Conservation (phyloP, 1,284 basidiomycete genomes). For the Cystobasidiaceae sp. region DNA sequence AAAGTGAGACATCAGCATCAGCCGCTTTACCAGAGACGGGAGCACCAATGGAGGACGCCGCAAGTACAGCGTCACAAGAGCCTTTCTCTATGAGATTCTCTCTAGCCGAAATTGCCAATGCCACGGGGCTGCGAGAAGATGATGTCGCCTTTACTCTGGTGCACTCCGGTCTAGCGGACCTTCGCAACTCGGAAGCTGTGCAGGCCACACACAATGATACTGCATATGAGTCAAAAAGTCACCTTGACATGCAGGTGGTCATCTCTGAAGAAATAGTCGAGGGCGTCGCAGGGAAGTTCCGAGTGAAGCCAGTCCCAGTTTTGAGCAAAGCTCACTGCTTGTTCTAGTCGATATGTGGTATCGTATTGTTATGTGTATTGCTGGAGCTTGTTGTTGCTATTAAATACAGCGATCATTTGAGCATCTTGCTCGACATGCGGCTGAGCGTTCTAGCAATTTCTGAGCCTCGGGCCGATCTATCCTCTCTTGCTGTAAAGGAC, state of each 20-base stretch:
- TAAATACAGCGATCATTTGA: too few relatives aligned
- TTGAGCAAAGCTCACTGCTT: constrained; percentile 13
- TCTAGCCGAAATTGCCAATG: constrained; percentile 65
- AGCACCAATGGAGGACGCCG: neutral
- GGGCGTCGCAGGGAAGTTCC: constrained; percentile 57
- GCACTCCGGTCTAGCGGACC: constrained; percentile 71
- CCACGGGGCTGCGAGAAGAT: constrained; percentile 74
- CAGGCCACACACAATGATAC: too few relatives aligned
- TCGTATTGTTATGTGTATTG: neutral
- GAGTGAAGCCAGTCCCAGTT: constrained; percentile 52
- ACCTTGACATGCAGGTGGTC: constrained; percentile 54
- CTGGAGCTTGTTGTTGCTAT: too few relatives aligned
- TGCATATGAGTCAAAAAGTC: too few relatives aligned
- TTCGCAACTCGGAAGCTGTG: too few relatives aligned
- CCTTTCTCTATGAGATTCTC: constrained; percentile 55
- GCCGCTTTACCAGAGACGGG: too few relatives aligned
- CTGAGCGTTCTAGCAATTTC: constrained; percentile 22
- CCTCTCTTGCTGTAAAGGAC: neutral
- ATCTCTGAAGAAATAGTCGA: constrained; percentile 70
- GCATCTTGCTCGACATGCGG: neutral
- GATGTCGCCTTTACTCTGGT: constrained; percentile 82
- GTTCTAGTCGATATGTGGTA: neutral
- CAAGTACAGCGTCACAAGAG: neutral
- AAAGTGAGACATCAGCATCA: neutral
- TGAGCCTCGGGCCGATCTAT: neutral